Conservation (phyloP, 305 asterid species). For the Fraxinus dipetala region DNA sequence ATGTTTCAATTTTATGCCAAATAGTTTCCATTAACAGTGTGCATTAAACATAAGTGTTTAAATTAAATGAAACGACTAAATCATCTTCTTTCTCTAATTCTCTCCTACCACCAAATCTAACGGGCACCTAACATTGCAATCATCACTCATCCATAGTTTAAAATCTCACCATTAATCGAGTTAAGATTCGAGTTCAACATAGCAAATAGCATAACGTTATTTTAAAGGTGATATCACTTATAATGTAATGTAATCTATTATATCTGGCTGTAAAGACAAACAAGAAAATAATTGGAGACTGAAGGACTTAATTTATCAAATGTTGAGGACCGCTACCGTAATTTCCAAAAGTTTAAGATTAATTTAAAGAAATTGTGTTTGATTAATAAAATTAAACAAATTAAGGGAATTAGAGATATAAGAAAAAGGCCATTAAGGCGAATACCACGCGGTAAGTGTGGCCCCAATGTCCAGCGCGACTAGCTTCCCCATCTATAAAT, state of each 20-base stretch:
- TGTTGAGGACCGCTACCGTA: not conserved
- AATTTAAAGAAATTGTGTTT: not conserved
- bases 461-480: slow-evolving; percentile 24
- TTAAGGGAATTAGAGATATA: not conserved
- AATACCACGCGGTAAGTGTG: slow-evolving; percentile 25
- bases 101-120: not conserved
- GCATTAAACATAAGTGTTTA: not conserved
- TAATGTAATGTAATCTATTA: not conserved
- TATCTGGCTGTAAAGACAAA: not conserved
- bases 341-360: not conserved
- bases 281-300: not conserved
- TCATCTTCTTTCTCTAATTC: not conserved
- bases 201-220: not conserved
- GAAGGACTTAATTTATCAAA: not conserved
- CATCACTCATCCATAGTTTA: not conserved
- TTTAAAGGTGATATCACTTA: not conserved
- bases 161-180: not conserved
- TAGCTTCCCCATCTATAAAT: slow-evolving; percentile 22
- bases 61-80: not conserved
- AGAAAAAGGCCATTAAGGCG: not conserved
- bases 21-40: not conserved
- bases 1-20: not conserved
- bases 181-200: not conserved
- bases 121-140: not conserved
- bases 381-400: not conserved